Conservation (phyloP, 2,329 filamentous ascomycete species). For the Magnaporthales sp. region DNA sequence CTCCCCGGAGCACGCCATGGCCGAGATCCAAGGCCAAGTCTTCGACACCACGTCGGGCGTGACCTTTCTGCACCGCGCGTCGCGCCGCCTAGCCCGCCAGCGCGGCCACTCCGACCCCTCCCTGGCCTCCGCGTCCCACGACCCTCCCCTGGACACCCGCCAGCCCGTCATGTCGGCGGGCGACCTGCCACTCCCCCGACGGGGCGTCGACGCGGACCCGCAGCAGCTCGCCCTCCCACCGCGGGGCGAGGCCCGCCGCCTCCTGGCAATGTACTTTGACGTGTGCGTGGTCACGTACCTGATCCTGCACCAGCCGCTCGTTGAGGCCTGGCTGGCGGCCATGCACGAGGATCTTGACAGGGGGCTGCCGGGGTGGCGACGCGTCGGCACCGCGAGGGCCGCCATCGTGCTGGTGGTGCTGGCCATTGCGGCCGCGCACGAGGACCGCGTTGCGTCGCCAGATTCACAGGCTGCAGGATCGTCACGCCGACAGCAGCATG, state of each 20-base stretch:
- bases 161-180: not conserved
- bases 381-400: not conserved
- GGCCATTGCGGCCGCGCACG: not conserved
- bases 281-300: constrained; percentile 31
- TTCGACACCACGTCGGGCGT: constrained; percentile 1
- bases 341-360: constrained; percentile 20
- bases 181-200: constrained; percentile 27
- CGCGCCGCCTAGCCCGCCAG: not conserved
- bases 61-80: constrained; percentile 1
- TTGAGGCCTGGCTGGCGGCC: constrained; percentile 31
- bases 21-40: not conserved
- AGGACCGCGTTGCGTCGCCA: not conserved
- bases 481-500: constrained; percentile 11
- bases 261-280: constrained; percentile 31
- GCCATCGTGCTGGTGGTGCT: not conserved
- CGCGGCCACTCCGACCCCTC: not conserved
- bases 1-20: constrained; percentile 20
- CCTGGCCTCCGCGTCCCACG: not conserved
- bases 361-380: not conserved
- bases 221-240: constrained; percentile 28
- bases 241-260: constrained; percentile 15
- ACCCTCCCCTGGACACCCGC: not conserved
- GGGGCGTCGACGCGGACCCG: constrained; percentile 31
- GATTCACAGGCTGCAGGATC: not conserved
- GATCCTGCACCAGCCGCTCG: constrained; percentile 32